phyloP scores from a whole-genome alignment of 1,284 basidiomycete species.

The Marasmius tenuissimus region DNA sequence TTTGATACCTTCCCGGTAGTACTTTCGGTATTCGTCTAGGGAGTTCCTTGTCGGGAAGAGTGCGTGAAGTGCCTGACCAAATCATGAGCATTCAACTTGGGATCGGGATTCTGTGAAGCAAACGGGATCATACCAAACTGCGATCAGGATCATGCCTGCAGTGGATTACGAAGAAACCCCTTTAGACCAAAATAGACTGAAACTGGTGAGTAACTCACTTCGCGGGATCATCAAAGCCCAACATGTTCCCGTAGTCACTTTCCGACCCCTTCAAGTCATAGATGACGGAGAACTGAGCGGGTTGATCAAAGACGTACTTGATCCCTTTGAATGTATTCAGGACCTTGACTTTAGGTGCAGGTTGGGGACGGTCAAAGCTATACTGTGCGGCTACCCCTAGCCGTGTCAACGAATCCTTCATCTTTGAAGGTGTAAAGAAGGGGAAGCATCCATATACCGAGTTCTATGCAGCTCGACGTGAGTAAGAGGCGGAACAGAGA shows the following conservation, averaged over 20 bases:
- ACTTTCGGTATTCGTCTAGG: slow-evolving; percentile 28
- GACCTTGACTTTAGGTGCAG: slow-evolving; percentile 32
- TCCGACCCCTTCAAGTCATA: slow-evolving; percentile 28
- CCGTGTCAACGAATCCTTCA: slow-evolving; percentile 40
- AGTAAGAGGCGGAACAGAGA: neutral
- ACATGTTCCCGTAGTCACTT: slow-evolving; percentile 30
- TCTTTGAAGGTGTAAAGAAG: slow-evolving; percentile 51
- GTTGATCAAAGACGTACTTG: slow-evolving; percentile 40
- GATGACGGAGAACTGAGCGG: slow-evolving; percentile 34
- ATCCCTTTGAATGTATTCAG: slow-evolving; percentile 44
- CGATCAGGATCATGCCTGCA: slow-evolving; percentile 23
- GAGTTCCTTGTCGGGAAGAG: slow-evolving; percentile 35
- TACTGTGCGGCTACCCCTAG: slow-evolving; percentile 42
- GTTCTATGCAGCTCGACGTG: slow-evolving; percentile 26
- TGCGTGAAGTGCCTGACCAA: slow-evolving; percentile 25
- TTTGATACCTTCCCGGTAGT: slow-evolving; percentile 26
- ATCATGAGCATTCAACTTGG: neutral
- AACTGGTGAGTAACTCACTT: slow-evolving; percentile 21
- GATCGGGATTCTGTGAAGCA: neutral
- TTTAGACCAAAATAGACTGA: neutral
- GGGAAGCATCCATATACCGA: slow-evolving; percentile 49
- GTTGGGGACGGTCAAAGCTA: slow-evolving; percentile 37
- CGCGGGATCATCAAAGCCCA: slow-evolving; percentile 28
- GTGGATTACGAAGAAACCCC: neutral
- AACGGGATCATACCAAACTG: slow-evolving; percentile 16